Conservation (phyloP, 202 grass and related monocot genomes). For the Schoenoplectus triqueter region DNA sequence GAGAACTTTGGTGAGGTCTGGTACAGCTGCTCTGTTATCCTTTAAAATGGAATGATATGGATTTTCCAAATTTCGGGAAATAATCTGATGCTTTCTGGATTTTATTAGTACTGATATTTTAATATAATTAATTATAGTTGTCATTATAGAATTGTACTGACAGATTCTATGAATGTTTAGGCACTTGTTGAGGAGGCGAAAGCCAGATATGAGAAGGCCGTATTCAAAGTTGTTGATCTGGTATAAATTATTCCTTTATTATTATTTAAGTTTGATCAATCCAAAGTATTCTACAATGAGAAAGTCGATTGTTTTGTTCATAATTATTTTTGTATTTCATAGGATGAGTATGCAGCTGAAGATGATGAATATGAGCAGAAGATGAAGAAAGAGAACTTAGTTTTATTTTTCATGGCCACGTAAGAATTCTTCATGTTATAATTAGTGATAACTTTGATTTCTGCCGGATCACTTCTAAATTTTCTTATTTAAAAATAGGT, state of each 20-base stretch:
- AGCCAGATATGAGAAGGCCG: constrained; percentile 71
- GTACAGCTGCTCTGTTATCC: background rate
- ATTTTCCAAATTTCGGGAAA: constrained; percentile 27
- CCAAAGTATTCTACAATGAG: background rate
- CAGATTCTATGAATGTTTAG: constrained; percentile 44
- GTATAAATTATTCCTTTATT: constrained; percentile 45
- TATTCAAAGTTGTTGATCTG: constrained; percentile 89
- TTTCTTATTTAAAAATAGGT: constrained; percentile 53
- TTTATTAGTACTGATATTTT: background rate
- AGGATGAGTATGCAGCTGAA: constrained; percentile 82
- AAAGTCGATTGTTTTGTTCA: constrained; percentile 9
- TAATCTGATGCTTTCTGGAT: constrained; percentile 9
- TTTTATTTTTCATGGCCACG: constrained; percentile 85
- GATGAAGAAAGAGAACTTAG: constrained; percentile 74
- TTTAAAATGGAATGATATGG: background rate
- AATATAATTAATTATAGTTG: background rate
- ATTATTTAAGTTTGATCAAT: constrained; percentile 9
- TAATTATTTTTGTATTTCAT: constrained; percentile 35
- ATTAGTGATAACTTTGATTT: constrained; percentile 3
- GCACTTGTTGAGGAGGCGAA: constrained; percentile 80
- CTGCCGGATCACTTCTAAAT: background rate
- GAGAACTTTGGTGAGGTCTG: background rate
- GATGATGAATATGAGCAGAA: constrained; percentile 89
- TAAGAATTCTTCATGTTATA: constrained; percentile 40
- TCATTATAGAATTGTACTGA: background rate